Percentiles rank a stretch among this genome's conserved stretches.
Conservation (phyloP, 495 filamentous ascomycete species). For the Pyrenula aspistea region DNA sequence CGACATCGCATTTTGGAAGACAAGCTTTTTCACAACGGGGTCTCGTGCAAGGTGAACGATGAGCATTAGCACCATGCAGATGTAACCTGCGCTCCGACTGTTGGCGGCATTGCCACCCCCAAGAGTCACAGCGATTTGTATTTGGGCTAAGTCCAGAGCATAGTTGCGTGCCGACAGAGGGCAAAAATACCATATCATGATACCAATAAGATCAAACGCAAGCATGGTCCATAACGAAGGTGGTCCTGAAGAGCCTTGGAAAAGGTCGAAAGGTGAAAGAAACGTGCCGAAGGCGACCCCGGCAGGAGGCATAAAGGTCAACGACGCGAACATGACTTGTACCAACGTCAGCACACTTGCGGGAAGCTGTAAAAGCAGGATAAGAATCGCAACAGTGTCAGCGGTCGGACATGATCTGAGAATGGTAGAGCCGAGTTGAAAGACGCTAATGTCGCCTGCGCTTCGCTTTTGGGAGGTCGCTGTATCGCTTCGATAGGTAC, state of each 20-base stretch:
- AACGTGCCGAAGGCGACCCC: slow-evolving; percentile 36
- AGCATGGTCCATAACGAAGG: slow-evolving; percentile 72
- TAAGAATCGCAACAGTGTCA: slow-evolving; percentile 95
- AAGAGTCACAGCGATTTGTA: slow-evolving; percentile 86
- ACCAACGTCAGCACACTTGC: slow-evolving; percentile 80
- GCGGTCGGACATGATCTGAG: slow-evolving; percentile 80
- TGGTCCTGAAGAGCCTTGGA: slow-evolving; percentile 57
- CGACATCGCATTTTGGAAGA: slow-evolving; percentile 31
- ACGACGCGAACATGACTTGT: slow-evolving; percentile 83
- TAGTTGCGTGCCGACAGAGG: slow-evolving; percentile 83
- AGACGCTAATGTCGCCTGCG: slow-evolving; percentile 48
- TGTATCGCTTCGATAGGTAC: slow-evolving; percentile 18
- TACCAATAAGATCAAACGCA: slow-evolving; percentile 67
- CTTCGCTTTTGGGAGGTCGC: slow-evolving; percentile 51
- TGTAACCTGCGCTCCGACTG: slow-evolving; percentile 55
- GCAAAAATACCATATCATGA: slow-evolving; percentile 79
- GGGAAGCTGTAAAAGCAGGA: slow-evolving; percentile 93
- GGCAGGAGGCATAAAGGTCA: slow-evolving; percentile 82
- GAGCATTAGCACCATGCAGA: slow-evolving; percentile 72
- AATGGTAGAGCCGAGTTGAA: slow-evolving; percentile 72
- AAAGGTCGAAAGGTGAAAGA: slow-evolving; percentile 58
- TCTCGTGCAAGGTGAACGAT: slow-evolving; percentile 52
- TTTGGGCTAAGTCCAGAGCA: slow-evolving; percentile 87
- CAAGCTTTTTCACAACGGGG: slow-evolving; percentile 41
- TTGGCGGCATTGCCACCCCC: slow-evolving; percentile 74